Evolutionary conservation across 2,329 filamentous ascomycete genomes (phyloP).

Genomic region (Epichloe gansuensis): DNA sequence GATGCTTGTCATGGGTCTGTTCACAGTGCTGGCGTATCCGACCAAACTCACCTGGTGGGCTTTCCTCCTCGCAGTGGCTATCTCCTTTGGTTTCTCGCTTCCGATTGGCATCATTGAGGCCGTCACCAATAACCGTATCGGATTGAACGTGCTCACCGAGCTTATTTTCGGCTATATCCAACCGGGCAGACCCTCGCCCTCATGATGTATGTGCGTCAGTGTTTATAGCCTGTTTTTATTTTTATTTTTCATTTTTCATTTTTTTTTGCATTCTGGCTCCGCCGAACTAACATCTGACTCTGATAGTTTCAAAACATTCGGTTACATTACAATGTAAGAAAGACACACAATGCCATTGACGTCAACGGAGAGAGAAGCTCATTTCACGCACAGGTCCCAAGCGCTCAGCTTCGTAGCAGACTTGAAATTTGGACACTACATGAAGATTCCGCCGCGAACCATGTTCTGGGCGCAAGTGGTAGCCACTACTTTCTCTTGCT

Average conservation of each 20-base stretch:
- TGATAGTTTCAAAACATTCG: constrained; percentile 49
- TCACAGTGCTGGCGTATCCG: constrained; percentile 45
- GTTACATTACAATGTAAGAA: constrained; percentile 44
- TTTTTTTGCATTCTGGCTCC: neutral
- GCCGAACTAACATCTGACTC: neutral
- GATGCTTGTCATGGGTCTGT: constrained; percentile 42
- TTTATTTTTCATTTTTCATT: too few relatives aligned
- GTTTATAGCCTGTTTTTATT: neutral
- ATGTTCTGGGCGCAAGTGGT: constrained; percentile 57
- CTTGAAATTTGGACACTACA: constrained; percentile 62
- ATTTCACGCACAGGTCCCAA: constrained; percentile 33
- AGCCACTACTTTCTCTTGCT: constrained; percentile 52
- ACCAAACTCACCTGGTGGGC: constrained; percentile 64
- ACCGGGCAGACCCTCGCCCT: constrained; percentile 59
- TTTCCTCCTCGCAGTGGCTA: constrained; percentile 52
- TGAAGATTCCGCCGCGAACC: constrained; percentile 55
- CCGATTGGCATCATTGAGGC: constrained; percentile 61
- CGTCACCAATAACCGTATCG: constrained; percentile 58
- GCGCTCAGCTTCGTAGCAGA: constrained; percentile 53
- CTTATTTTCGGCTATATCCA: constrained; percentile 67
- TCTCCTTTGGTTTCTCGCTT: constrained; percentile 51
- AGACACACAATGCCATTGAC: neutral
- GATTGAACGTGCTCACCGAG: constrained; percentile 63
- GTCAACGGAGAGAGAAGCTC: neutral
- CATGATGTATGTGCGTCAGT: constrained; percentile 44